Base-by-base conservation (phyloP, 345 rosid species). In the Eutrema yunnanense region DNA sequence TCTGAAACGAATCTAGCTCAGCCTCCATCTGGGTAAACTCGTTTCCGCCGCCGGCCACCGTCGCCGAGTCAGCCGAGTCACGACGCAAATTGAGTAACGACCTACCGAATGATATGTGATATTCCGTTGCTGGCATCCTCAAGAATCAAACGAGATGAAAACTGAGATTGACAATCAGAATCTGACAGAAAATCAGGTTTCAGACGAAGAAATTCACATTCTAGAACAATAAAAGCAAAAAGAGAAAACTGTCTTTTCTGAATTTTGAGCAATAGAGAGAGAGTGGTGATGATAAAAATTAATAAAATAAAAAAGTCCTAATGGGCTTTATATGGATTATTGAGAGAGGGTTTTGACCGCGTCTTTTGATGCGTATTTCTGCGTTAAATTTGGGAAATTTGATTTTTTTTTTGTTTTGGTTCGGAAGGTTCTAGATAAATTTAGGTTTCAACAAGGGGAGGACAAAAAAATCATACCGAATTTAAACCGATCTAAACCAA, bases 1-100 rank as follows among this genome's bases (percentile, higher is more conserved):
- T 82, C 62, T 91, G 93, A 61, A 91, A 89, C 2, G 82, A 71
- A 14, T 85, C 91, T 12, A 90, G 67, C 73, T 89, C 91, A 3
- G 67, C 34, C 32, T 83, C 89, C 43, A 77, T 82, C 46, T 43
- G 52, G 78, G 34, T 61, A 34, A 37, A 12, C 79, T 69, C 73
- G 69, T 16, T 16, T 7, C 34, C 33, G 13, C 48, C 58, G 13
- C 68, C 62, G 62, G 71, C 60, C 7, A 6, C 43, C 27, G 58
- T 13, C 4, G 73, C 42, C 0, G 76, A 61, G 8, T 68, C 78
- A 48, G 71, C 72, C 67, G 79, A 64, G 76, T 82, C 82, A n/a
- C 90, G 86, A 6, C 85, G 80, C 11, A 81, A 48, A 64, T 81
- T 72, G 2, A 86, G 71, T 54, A 86, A 14, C 4, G 89, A 76